phyloP scores from a whole-genome alignment of 768 basidiomycete species.

The Mycena haematopus region DNA sequence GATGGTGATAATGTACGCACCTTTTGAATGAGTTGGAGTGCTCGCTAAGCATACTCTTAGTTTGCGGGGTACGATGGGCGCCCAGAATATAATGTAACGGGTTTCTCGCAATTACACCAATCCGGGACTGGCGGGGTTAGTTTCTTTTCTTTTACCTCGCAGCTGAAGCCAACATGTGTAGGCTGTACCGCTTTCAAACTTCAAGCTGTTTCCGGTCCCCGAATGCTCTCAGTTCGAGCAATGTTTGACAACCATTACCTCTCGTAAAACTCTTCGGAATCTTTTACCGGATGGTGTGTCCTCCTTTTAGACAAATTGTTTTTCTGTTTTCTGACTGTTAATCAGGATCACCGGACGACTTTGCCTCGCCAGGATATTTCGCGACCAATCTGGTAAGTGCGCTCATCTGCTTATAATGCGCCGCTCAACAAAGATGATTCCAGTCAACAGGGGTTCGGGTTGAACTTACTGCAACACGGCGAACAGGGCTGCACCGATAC shows the following conservation, averaged over 20 bases:
- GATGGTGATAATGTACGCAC: constrained; percentile 62
- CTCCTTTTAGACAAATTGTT: background rate
- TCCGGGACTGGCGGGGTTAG: constrained; percentile 66
- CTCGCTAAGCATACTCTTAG: constrained; percentile 32
- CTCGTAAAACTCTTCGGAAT: constrained; percentile 56
- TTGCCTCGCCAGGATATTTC: constrained; percentile 71
- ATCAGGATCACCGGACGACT: constrained; percentile 63
- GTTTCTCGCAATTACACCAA: constrained; percentile 71
- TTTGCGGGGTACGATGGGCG: constrained; percentile 57
- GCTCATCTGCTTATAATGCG: background rate
- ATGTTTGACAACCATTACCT: constrained; percentile 54
- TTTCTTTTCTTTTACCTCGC: background rate
- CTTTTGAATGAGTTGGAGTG: background rate
- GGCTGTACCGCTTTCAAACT: constrained; percentile 63
- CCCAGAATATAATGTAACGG: constrained; percentile 52
- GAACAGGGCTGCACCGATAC: constrained; percentile 65
- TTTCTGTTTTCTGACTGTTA: no score
- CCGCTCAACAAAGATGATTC: background rate
- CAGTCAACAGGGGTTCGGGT: constrained; percentile 64
- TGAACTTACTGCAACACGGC: constrained; percentile 64
- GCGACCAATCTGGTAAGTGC: constrained; percentile 58
- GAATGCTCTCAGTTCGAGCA: constrained; percentile 57
- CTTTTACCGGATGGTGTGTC: constrained; percentile 54
- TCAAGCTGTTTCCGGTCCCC: constrained; percentile 64
- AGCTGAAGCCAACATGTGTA: constrained; percentile 28